These are phyloP conservation scores for Teunomyces atbi DNA, from an alignment of 805 yeast species.

Conservation along the genomic window DNA sequence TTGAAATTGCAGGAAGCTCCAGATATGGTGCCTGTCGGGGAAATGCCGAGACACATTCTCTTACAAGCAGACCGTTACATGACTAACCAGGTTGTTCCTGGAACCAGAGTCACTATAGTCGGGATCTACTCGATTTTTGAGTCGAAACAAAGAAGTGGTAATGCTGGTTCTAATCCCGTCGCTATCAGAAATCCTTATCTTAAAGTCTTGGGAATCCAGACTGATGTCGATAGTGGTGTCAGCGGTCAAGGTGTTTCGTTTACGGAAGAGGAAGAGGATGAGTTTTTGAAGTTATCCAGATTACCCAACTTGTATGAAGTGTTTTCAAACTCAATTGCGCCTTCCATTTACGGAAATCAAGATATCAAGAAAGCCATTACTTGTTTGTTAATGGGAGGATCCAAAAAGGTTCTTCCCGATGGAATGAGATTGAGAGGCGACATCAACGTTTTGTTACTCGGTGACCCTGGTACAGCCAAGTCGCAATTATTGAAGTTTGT, in stretches of 20 bases:
- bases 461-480: conserved; percentile 99
- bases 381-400: conserved; percentile 91
- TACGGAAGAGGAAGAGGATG: conserved; percentile 92
- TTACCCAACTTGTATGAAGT: conserved; percentile 81
- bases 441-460: conserved; percentile 85
- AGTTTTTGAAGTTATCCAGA: conserved; percentile 75
- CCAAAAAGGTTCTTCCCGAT: conserved; percentile 88
- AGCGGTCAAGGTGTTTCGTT: conserved; percentile 60
- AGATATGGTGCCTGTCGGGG: conserved; percentile 98
- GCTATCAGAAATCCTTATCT: conserved; percentile 94
- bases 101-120: conserved; percentile 85
- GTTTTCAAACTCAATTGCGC: conserved; percentile 89
- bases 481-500: conserved; percentile 94
- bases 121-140: conserved; percentile 94
- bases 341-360: conserved; percentile 89
- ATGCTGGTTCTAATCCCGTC: conserved; percentile 45
- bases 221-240: conserved; percentile 73
- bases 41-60: conserved; percentile 92
- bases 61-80: conserved; percentile 86
- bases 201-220: conserved; percentile 79
- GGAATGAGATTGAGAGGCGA: conserved; percentile 97
- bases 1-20: conserved; percentile 96
- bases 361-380: conserved; percentile 94
- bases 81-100: conserved; percentile 91
- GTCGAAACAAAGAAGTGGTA: conserved; percentile 48